Evolutionary conservation across 2,329 filamentous ascomycete species (phyloP), one percentile per base, ranked within the genome.

Genomic region (Talaromyces sp.): DNA sequence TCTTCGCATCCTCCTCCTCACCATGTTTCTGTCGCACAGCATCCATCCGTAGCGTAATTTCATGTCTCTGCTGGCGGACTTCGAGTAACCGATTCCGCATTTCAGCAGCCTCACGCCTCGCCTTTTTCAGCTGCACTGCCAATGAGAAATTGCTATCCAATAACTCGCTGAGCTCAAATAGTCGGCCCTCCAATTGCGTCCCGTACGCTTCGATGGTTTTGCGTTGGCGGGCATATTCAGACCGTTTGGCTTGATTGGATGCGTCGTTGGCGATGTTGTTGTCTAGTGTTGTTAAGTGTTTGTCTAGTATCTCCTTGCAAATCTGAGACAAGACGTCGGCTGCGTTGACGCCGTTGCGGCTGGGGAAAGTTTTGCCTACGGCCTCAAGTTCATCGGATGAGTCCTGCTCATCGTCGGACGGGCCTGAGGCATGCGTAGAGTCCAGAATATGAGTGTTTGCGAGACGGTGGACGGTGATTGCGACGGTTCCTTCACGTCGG

Each of bases 291-390:
- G 74, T 72, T 11, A 83, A 71, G 3, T 79, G 81, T 66, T 80
- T 77, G 59, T 83, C 78, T 19, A 85, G 76, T 1, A 80, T 81
- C 66, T 85, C 82, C 64, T 81, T 79, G 62, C 83, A 82, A 61
- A 82, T 73, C 73, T 85, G 77, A 68, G 80, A 71, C 25, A 85
- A 78, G 2, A 85, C 83, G 64, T 86, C 84, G 45, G 82, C 82
- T 1, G 79, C 78, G 62, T 84, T 85, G 64, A 85, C 79, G 22
- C 74, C 79, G n/a, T 74, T 71, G 6, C 78, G 77, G 50, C 67
- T 80, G 69, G 75, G 80, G 67, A 76, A 74, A 72, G 78, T 78
- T 50, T 76, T 70, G 70, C 70, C 67, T 3, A 73, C 63, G 4
- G 71, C 71, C 25, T 73, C 71, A 35, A 66, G 65, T 22, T 74